Percentiles rank a stretch among this genome's conserved stretches.
These are phyloP conservation scores for Clarireedia hainanense DNA, from an alignment of 2,329 filamentous ascomycete genomes.

Conservation along the genomic window DNA sequence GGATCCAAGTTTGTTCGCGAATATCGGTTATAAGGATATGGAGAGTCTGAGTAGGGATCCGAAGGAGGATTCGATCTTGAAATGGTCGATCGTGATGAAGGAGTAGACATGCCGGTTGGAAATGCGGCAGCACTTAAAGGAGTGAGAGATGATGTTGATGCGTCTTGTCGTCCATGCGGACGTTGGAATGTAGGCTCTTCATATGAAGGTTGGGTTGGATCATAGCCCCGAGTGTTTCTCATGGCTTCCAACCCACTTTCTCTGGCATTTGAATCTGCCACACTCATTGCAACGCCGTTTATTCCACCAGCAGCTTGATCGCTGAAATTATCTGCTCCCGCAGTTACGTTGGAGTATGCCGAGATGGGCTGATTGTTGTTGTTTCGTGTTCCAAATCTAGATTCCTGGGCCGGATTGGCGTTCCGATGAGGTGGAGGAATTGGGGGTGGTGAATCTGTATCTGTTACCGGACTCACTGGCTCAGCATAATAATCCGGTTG, in stretches of 20 bases:
- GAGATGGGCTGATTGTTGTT: conserved; percentile 17
- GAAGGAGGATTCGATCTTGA: conserved; percentile 20
- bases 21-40: conserved; percentile 21
- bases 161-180: conserved; percentile 9
- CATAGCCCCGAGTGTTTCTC: conserved; percentile 32
- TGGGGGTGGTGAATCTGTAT: conserved; percentile 13
- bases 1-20: conserved; percentile 25
- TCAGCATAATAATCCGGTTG: conserved; percentile 13
- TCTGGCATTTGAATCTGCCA: conserved; percentile 56
- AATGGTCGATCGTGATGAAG: conserved; percentile 21
- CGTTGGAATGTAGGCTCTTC: conserved; percentile 10
- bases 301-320: conserved; percentile 56
- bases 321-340: conserved; percentile 61
- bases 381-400: conserved; percentile 3
- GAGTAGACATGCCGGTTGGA: conserved; percentile 23
- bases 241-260: conserved; percentile 59
- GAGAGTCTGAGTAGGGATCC: conserved; percentile 25
- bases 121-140: conserved; percentile 27
- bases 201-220: conserved; percentile 14
- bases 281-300: conserved; percentile 57
- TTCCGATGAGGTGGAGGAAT: conserved; percentile 28
- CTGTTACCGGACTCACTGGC: conserved; percentile 12
- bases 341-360: conserved; percentile 38
- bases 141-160: conserved; percentile 22
- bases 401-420: conserved; percentile 21